These are phyloP conservation scores for Clausena lansium DNA, from an alignment of 345 rosid species.

Conservation along the genomic window DNA sequence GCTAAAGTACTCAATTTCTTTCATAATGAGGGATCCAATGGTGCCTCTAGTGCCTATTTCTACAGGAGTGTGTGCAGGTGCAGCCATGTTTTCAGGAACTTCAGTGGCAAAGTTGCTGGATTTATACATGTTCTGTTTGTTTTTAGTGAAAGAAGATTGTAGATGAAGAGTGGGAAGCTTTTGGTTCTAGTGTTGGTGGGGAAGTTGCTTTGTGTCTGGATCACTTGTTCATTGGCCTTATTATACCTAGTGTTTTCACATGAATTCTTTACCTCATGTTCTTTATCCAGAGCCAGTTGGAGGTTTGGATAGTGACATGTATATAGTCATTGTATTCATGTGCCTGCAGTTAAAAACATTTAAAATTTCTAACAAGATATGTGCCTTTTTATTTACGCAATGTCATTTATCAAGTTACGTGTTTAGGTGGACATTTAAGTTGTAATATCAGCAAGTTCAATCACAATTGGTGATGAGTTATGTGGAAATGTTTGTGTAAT, in stretches of 20 bases:
- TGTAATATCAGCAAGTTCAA: neutral
- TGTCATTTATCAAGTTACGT: conserved; percentile 12
- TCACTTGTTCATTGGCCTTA: conserved; percentile 22
- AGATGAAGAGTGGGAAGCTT: conserved; percentile 26
- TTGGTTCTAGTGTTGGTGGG: conserved; percentile 25
- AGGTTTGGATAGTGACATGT: conserved; percentile 20
- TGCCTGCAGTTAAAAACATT: conserved; percentile 39
- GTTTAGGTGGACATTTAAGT: conserved; percentile 16
- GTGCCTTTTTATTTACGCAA: conserved; percentile 5
- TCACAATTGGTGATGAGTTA: neutral
- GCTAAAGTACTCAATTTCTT: conserved; percentile 54
- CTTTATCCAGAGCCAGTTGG: conserved; percentile 31
- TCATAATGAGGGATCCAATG: conserved; percentile 51
- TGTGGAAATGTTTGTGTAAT: neutral
- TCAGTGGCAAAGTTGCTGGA: conserved; percentile 18
- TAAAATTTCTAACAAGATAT: conserved; percentile 29
- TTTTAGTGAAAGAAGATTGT: conserved; percentile 26
- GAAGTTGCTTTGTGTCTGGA: conserved; percentile 21
- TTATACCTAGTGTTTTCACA: conserved; percentile 23
- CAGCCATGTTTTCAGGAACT: conserved; percentile 27
- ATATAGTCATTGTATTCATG: conserved; percentile 41
- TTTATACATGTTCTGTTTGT: conserved; percentile 28
- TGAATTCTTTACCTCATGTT: conserved; percentile 42
- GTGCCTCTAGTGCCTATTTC: conserved; percentile 65
- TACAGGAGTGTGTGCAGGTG: conserved; percentile 32